phyloP scores from a whole-genome alignment of 495 filamentous ascomycete species.

The Thozetella sp. region DNA sequence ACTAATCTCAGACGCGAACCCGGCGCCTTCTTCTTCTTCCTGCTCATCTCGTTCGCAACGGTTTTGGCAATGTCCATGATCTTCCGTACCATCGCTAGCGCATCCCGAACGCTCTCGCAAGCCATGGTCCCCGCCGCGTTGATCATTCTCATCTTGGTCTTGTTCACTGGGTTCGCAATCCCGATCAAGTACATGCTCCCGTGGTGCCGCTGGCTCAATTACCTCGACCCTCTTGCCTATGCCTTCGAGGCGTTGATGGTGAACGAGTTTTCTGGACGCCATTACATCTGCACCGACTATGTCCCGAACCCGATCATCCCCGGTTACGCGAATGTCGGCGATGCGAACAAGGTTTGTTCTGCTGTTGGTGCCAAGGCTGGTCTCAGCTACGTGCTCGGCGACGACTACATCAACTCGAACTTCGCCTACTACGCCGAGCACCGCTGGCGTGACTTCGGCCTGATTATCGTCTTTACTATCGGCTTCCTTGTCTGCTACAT shows the following conservation, averaged over 20 bases:
- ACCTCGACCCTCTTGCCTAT: constrained; percentile 83
- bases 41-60: constrained; percentile 68
- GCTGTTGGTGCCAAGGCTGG: constrained; percentile 66
- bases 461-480: constrained; percentile 74
- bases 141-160: constrained; percentile 79
- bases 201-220: constrained; percentile 90
- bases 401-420: constrained; percentile 63
- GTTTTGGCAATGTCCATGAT: constrained; percentile 76
- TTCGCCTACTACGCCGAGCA: constrained; percentile 64
- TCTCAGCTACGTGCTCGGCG: constrained; percentile 54
- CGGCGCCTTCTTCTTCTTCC: constrained; percentile 80
- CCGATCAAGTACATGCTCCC: constrained; percentile 74
- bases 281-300: constrained; percentile 63
- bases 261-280: constrained; percentile 77
- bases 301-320: constrained; percentile 52
- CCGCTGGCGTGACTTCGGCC: constrained; percentile 82
- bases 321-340: constrained; percentile 45
- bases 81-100: constrained; percentile 82
- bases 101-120: constrained; percentile 77
- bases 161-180: constrained; percentile 91
- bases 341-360: constrained; percentile 56
- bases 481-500: constrained; percentile 71
- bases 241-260: constrained; percentile 88
- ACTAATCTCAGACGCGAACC: constrained; percentile 77
- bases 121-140: constrained; percentile 83